Conservation (phyloP, 1,284 basidiomycete genomes). For the Ceratobasidium sp. region DNA sequence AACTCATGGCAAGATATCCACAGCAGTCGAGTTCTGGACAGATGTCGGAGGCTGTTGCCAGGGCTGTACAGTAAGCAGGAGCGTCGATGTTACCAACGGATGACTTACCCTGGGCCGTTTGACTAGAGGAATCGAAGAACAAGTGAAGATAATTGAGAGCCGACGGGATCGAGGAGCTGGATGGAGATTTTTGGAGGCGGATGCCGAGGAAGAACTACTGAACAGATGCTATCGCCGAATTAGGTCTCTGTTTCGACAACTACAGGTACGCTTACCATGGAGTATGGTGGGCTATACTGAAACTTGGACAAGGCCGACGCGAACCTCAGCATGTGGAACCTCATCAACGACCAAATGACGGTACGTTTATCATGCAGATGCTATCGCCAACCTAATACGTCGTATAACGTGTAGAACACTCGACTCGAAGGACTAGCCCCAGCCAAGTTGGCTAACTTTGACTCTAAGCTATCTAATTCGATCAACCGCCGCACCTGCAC, state of each 20-base stretch:
- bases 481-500: not conserved
- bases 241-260: not conserved
- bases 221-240: too few relatives aligned
- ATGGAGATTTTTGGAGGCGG: too few relatives aligned
- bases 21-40: too few relatives aligned
- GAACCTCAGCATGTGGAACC: not conserved
- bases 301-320: not conserved
- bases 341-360: not conserved
- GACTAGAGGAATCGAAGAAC: too few relatives aligned
- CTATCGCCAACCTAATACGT: not conserved
- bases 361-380: not conserved
- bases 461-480: not conserved
- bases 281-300: not conserved
- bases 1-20: too few relatives aligned
- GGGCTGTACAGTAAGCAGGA: too few relatives aligned
- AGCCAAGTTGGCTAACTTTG: not conserved
- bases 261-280: not conserved
- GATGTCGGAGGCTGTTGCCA: too few relatives aligned
- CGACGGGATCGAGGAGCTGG: too few relatives aligned
- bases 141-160: too few relatives aligned
- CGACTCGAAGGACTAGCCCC: not conserved
- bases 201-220: too few relatives aligned
- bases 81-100: too few relatives aligned
- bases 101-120: too few relatives aligned
- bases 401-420: not conserved